phyloP scores from a whole-genome alignment of 1,284 basidiomycete species.

The Rhizopogon hawkerae region DNA sequence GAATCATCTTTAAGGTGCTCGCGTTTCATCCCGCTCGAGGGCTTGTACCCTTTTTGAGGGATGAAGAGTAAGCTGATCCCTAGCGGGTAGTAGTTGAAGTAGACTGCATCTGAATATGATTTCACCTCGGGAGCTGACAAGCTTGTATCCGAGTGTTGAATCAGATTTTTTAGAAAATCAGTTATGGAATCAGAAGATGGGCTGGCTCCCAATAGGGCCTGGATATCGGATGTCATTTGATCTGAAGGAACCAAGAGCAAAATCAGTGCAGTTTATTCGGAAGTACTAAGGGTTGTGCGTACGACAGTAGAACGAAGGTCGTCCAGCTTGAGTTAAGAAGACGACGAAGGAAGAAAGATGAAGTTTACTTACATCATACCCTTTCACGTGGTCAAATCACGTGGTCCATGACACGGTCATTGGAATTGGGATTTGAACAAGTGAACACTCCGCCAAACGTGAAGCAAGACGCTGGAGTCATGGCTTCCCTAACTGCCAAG shows the following conservation, averaged over 20 bases:
- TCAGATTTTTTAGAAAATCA: conserved; percentile 32
- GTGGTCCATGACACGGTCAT: not conserved
- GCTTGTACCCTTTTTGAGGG: conserved; percentile 53
- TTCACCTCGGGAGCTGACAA: conserved; percentile 53
- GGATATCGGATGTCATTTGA: conserved; percentile 22
- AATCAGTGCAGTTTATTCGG: not conserved
- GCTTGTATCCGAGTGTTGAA: conserved; percentile 12
- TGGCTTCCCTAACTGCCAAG: conserved; percentile 23
- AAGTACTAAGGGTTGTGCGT: not conserved
- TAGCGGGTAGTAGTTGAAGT: conserved; percentile 72
- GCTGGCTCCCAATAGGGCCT: conserved; percentile 36
- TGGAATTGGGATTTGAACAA: too few species aligned
- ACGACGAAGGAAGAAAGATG: not conserved
- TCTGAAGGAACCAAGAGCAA: not conserved
- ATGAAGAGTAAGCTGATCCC: conserved; percentile 74
- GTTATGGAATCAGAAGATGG: conserved; percentile 38
- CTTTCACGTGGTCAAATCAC: not conserved
- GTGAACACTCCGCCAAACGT: not conserved
- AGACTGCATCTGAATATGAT: conserved; percentile 72
- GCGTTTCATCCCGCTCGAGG: conserved; percentile 35
- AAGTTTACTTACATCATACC: too few species aligned
- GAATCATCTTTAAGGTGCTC: conserved; percentile 42
- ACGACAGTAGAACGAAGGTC: not conserved
- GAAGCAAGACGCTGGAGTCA: not conserved
- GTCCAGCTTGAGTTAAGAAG: not conserved